These are phyloP conservation scores for Suhomyces kilbournensis DNA, from an alignment of 805 yeast genomes.

Conservation along the genomic window DNA sequence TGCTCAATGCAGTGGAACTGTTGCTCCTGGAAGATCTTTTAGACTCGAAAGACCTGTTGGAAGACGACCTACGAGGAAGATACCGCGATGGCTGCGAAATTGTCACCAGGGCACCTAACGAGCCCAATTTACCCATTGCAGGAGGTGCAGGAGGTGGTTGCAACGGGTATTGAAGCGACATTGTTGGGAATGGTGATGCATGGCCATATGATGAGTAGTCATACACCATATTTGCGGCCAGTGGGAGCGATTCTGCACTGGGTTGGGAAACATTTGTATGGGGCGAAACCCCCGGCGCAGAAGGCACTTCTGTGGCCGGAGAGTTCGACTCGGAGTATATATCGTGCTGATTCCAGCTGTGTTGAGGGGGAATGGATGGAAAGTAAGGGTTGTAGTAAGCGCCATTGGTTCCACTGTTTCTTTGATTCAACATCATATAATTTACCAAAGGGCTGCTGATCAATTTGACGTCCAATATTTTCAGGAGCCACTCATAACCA, in stretches of 20 bases:
- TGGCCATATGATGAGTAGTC: not conserved
- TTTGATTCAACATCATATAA: not conserved
- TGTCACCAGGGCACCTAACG: not conserved
- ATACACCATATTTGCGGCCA: not conserved
- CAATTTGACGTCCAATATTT: conserved; percentile 15
- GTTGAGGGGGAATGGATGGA: not conserved
- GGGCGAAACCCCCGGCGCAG: not conserved
- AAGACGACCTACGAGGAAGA: conserved; percentile 11
- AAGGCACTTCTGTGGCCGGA: not conserved
- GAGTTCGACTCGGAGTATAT: not conserved
- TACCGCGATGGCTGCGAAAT: not conserved
- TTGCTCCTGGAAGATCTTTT: conserved; percentile 10
- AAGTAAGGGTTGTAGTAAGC: not conserved
- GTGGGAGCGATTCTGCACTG: not conserved
- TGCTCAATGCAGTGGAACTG: conserved; percentile 6
- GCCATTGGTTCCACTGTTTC: not conserved
- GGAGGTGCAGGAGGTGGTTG: not conserved
- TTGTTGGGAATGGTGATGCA: not conserved
- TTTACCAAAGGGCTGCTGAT: conserved; percentile 1
- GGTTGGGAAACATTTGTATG: not conserved
- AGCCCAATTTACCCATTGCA: conserved; percentile 1
- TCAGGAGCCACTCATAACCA: conserved; percentile 24
- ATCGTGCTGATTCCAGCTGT: not conserved
- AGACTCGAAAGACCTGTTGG: conserved; percentile 13
- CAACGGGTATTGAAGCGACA: not conserved